Evolutionary conservation across 306 rosid species (phyloP).

Genomic region (Rosa multiflora): DNA sequence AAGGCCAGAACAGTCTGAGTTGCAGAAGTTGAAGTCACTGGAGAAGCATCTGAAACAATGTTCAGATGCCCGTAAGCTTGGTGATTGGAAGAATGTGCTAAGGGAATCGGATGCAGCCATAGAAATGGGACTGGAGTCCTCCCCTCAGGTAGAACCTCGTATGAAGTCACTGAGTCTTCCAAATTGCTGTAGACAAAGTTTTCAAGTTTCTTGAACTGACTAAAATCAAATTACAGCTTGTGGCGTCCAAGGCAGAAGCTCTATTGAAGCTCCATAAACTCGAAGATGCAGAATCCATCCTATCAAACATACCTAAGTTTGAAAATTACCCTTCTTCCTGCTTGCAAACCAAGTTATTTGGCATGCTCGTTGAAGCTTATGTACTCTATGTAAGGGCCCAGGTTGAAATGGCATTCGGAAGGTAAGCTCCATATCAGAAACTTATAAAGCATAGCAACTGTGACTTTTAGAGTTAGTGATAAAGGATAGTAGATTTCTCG

Average conservation of each 20-base stretch:
- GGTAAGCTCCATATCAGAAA: constrained; percentile 41
- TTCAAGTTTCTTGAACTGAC: constrained; percentile 21
- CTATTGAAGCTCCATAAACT: constrained; percentile 69
- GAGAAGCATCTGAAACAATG: constrained; percentile 73
- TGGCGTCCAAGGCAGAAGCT: constrained; percentile 81
- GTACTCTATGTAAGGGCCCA: constrained; percentile 65
- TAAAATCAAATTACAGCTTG: constrained; percentile 48
- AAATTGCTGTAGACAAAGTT: neutral
- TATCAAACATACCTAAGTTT: constrained; percentile 53
- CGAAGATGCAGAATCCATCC: constrained; percentile 68
- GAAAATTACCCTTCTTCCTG: constrained; percentile 54
- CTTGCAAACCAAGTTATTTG: constrained; percentile 58
- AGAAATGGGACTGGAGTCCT: constrained; percentile 69
- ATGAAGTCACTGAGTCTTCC: constrained; percentile 7
- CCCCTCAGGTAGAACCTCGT: constrained; percentile 60
- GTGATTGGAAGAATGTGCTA: constrained; percentile 76
- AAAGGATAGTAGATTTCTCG: constrained; percentile 35
- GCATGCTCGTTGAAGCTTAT: constrained; percentile 77
- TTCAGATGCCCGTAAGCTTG: constrained; percentile 55
- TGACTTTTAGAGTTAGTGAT: constrained; percentile 28
- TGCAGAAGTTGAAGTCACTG: constrained; percentile 61
- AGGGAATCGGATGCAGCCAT: constrained; percentile 71
- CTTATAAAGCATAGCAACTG: neutral
- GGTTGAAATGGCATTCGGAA: constrained; percentile 93
- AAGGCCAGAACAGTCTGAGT: constrained; percentile 60